Conservation (phyloP, 306 rosid genomes). For the Cucumis melo region DNA sequence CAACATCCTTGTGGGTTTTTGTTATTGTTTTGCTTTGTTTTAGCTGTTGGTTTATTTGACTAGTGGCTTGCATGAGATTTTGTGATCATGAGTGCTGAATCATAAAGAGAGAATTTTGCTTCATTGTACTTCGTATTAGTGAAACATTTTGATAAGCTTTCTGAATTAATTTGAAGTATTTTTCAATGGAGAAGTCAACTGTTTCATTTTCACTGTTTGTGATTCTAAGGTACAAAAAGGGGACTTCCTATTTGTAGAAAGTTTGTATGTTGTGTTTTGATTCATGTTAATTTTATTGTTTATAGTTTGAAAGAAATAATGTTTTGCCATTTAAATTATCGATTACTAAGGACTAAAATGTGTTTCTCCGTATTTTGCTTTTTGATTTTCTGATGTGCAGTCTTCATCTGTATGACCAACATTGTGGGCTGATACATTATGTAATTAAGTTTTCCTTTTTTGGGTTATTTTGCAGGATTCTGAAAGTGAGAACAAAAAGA, state of each 20-base stretch:
- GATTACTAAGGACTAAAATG: not conserved
- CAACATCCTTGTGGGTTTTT: not conserved
- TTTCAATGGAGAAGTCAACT: not conserved
- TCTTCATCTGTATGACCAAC: not conserved
- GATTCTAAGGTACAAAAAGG: not conserved
- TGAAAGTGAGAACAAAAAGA: constrained; percentile 44
- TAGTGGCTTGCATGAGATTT: not conserved
- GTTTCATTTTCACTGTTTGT: not conserved
- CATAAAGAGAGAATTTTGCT: not conserved
- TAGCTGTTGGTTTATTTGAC: not conserved
- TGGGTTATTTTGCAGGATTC: constrained; percentile 30
- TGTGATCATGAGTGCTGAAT: not conserved
- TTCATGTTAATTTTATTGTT: not conserved
- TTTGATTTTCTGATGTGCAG: not conserved
- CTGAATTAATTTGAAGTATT: not conserved
- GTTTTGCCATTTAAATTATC: not conserved
- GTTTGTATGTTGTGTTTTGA: not conserved
- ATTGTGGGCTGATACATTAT: not conserved
- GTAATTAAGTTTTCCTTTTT: not conserved
- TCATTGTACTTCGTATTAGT: not conserved
- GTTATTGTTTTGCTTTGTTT: not conserved
- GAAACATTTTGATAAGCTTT: not conserved
- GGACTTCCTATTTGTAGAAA: not conserved
- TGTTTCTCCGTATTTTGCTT: not conserved
- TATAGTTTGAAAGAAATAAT: not conserved